phyloP scores from a whole-genome alignment of 1,284 basidiomycete genomes.

The Earliella scabrosa region DNA sequence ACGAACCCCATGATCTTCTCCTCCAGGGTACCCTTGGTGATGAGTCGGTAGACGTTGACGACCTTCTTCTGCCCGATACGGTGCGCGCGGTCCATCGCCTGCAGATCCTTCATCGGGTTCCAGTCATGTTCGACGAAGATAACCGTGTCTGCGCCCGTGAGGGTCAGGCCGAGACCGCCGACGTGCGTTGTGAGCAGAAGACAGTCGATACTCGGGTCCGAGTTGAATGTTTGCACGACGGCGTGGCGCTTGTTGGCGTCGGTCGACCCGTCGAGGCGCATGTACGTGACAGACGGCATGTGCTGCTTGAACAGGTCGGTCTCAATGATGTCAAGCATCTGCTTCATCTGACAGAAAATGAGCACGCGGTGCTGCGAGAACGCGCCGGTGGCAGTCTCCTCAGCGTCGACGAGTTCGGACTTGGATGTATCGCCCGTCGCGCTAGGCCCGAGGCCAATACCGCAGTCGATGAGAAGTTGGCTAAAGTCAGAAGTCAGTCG shows the following conservation, averaged over 20 bases:
- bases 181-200: conserved; percentile 96
- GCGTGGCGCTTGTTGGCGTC: conserved; percentile 92
- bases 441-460: conserved; percentile 74
- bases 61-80: conserved; percentile 99
- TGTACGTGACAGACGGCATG: conserved; percentile 97
- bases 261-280: conserved; percentile 94
- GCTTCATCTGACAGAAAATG: conserved; percentile 99
- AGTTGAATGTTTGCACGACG: conserved; percentile 97
- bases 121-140: conserved; percentile 99
- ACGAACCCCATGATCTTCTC: conserved; percentile 99
- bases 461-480: conserved; percentile 93
- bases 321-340: conserved; percentile 99
- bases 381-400: conserved; percentile 56
- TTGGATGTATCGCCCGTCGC: conserved; percentile 56
- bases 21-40: conserved; percentile 96
- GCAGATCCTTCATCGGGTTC: conserved; percentile 99
- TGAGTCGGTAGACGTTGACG: conserved; percentile 97
- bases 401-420: conserved; percentile 64
- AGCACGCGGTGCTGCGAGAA: conserved; percentile 97
- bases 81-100: conserved; percentile 99
- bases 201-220: conserved; percentile 97
- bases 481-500: conserved; percentile 44
- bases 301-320: conserved; percentile 87
- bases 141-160: conserved; percentile 98
- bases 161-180: conserved; percentile 93